Conservation (phyloP, 2,329 filamentous ascomycete species). For the Venturia nashicola region DNA sequence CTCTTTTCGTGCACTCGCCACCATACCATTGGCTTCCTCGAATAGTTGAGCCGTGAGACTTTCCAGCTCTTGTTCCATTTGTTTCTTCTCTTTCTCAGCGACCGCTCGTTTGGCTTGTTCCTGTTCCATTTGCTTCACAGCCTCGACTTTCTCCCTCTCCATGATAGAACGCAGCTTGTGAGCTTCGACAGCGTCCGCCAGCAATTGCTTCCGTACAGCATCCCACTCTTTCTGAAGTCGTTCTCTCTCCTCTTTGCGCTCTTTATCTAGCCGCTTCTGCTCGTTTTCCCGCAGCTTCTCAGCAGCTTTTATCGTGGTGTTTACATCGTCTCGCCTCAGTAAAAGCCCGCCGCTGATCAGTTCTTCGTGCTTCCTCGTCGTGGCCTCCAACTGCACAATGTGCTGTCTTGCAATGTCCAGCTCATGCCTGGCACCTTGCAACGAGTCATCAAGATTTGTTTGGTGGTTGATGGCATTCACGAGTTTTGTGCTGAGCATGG, state of each 20-base stretch:
- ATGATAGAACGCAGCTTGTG: background rate
- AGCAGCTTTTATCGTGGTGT: slow-evolving; percentile 43
- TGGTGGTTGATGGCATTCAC: slow-evolving; percentile 97
- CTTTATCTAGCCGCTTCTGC: background rate
- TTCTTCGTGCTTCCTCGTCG: slow-evolving; percentile 56
- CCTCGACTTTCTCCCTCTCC: background rate
- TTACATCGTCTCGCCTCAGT: slow-evolving; percentile 52
- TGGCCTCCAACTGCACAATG: slow-evolving; percentile 55
- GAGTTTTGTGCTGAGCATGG: slow-evolving; percentile 84
- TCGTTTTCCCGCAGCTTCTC: background rate
- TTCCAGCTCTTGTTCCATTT: slow-evolving; percentile 86
- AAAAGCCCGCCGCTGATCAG: slow-evolving; percentile 62
- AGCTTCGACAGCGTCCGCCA: background rate
- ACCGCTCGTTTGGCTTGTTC: slow-evolving; percentile 28
- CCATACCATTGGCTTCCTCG: slow-evolving; percentile 98
- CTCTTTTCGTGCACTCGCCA: slow-evolving; percentile 75
- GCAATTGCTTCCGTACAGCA: slow-evolving; percentile 44
- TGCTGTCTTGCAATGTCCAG: slow-evolving; percentile 59
- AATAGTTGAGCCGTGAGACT: slow-evolving; percentile 86
- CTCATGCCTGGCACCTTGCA: slow-evolving; percentile 73
- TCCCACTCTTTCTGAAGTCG: slow-evolving; percentile 22
- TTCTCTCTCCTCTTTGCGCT: background rate
- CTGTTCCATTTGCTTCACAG: slow-evolving; percentile 24
- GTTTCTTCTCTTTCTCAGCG: slow-evolving; percentile 58
- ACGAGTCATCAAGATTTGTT: slow-evolving; percentile 76